Percentiles rank a stretch among this genome's conserved stretches.
phyloP scores from a whole-genome alignment of 139 green algal species.

The Chlamydomonas incerta region DNA sequence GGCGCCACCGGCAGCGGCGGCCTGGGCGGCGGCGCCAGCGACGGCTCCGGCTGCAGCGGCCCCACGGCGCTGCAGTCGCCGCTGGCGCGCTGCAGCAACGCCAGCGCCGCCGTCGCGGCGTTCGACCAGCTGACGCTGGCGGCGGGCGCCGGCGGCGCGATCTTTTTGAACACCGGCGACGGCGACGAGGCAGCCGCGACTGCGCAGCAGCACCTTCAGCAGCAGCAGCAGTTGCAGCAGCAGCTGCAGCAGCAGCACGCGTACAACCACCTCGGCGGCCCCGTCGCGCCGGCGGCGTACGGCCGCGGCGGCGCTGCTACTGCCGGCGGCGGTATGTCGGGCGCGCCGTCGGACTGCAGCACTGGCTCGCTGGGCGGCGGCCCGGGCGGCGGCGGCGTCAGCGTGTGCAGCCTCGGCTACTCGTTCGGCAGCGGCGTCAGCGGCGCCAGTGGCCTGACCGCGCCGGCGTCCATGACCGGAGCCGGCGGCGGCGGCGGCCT shows the following conservation, averaged over 20 bases:
- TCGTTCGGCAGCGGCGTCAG: not conserved
- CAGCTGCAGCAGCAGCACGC: no score
- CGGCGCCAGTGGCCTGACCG: not conserved
- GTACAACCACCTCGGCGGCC: no score
- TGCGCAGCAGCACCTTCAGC: no score
- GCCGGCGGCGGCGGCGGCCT: not conserved
- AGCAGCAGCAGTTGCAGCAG: no score
- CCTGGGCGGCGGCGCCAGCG: not conserved
- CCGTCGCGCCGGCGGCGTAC: no score
- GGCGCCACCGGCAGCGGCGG: not conserved
- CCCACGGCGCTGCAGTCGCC: not conserved
- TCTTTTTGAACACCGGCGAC: no score
- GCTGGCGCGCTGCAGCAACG: constrained; percentile 20
- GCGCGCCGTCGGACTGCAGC: not conserved
- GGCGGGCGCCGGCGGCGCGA: not conserved
- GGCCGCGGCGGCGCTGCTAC: no score
- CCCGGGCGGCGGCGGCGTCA: no score
- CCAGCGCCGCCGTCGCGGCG: constrained; percentile 24
- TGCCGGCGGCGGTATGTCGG: not conserved
- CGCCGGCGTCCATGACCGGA: not conserved
- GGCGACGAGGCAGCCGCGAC: no score
- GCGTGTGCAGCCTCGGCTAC: not conserved
- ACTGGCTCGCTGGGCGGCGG: not conserved
- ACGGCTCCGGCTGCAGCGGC: not conserved
- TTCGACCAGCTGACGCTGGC: constrained; percentile 43